Evolutionary conservation across 768 basidiomycete genomes (phyloP), one percentile per base, ranked within the genome.

Genomic region (Grammothele lineata): DNA sequence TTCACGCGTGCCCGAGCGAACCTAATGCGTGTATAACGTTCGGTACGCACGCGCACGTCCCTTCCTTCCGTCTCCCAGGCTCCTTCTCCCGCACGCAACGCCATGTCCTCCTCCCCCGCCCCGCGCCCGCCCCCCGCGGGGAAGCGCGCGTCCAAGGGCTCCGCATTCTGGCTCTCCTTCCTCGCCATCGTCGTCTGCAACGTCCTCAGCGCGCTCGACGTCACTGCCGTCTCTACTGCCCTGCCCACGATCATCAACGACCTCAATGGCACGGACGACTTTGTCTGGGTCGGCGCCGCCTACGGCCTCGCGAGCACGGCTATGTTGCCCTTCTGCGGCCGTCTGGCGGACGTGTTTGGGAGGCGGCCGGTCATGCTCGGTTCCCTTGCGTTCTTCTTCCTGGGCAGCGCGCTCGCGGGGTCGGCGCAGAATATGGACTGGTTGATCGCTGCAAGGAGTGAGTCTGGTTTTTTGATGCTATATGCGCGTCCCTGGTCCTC

Each of bases 401-500:
- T 72, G 23, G 74, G 75, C 0, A 67, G 66, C 18, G 72, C 70
- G 0, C 27, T 75, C 3, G 62, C 61, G 9, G 75, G 70, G 0
- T 59, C 69, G 0, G 69, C 72, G 0, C 57, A 67, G 37, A 68
- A 44, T 41, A 72, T 75, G 69, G 47, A 51, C 4, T 65, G 66
- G 68, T 50, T 72, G 5, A 72, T 75, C 44, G 70, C 64, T 3
- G 71, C 67, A 0, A 54, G 73, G 15, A 50, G 54, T 55, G 33
- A 30, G 49, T 51, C 0, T 19, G 4, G 22, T 25, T n/a, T 15
- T 3, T 14, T 1, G 5, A 14, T 15, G 1, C 24, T n/a, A n/a
- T n/a, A n/a, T n/a, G n/a, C n/a, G n/a, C n/a, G n/a, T n/a, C n/a
- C n/a, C n/a, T n/a, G n/a, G n/a, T n/a, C n/a, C n/a, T n/a, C n/a